Base-by-base conservation (phyloP, 148 eudicot species). In the Euryodendron excelsum region DNA sequence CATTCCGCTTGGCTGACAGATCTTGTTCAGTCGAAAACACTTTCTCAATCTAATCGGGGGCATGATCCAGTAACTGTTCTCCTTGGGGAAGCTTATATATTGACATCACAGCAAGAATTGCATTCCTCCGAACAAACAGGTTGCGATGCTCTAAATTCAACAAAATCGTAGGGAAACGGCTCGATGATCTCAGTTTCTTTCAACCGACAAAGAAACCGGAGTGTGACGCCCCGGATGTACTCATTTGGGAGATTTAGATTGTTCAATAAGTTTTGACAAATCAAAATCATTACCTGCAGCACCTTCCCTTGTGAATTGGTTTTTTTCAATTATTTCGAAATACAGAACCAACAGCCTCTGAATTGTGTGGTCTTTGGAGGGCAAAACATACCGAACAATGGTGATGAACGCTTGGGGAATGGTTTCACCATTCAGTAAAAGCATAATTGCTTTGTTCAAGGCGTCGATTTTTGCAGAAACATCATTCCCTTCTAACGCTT, bases 81-180 rank as follows among this genome's bases (percentile, higher is more conserved):
- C 97, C 94, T 27, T 92, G 97, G 21, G 97, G 94, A n/a, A 92
- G 90, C 87, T 92, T 89, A 86, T 86, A 91, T 59, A 92, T 91
- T 33, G 91, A 73, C 87, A 80, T 91, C 31, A 91, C 88, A 60
- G 93, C 89, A 61, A 91, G 90, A 65, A 91, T 86, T 18, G 94
- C 91, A 82, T 89, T 92, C 86, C 97, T 89, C 84, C 94, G 81
- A 76, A 92, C 91, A 79, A 77, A 92, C 0, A 90, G 93, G 70
- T 91, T 87, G 21, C 94, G 85, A 58, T 92, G 97, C 82, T 92
- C 97, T 34, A 91, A 73, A 81, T 91, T 91, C 45, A 59, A 63
- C 72, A 92, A 68, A 72, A 92, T 84, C 3, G 97, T 81, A 4
- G 97, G 93, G 70, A 92, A 92, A 66, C 2, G 89, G 89, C 79